Base-by-base conservation (phyloP, 1,284 basidiomycete species). In the Moesziomyces aphidis region DNA sequence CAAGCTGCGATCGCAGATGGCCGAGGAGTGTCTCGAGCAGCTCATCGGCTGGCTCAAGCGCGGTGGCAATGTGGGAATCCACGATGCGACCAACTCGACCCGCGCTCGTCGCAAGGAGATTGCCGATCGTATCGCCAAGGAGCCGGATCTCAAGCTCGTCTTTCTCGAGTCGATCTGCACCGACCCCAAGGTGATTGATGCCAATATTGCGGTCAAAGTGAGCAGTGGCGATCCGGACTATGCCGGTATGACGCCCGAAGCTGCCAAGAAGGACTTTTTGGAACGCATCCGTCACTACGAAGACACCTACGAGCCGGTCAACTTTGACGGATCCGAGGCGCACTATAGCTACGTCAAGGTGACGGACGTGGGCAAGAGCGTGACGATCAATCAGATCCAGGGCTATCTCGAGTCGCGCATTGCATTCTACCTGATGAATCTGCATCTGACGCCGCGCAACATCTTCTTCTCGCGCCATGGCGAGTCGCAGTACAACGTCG, bases 401-500 rank as follows among this genome's bases (percentile, higher is more conserved):
- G 94, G 95, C 22, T 99, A 99, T 83, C 87, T 99, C 66, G 94
- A 97, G 84, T 94, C 93, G 87, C 91, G 97, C 42, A 96, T 99
- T 75, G 96, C 94, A 4, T 99, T 97, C 86, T 99, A 97, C 86
- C 88, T 99, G 63, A 98, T 97, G 95, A 99, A 99, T 86, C 86
- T 98, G 78, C 97, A 99, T 85, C 87, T 99, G 72, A 97, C 97
- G 80, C 96, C 97, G 15, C 89, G 97, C 67, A 94, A 92, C 84
- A 98, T 99, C 78, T 99, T 95, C 86, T 90, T 99, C 76, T 97
- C 97, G 9, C 87, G 97, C 78, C 97, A 99, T 82, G 97, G 97
- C 15, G 97, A 99, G 86, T 97, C 94, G 81, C 93, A 96, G 86
- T 98, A 90, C 86, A 99, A 99, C 82, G 91, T 99, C 5, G 91